Evolutionary conservation across 208 protist species (phyloP), one percentile per base, ranked within the genome.

Genomic region (Angomonas desouzai): DNA sequence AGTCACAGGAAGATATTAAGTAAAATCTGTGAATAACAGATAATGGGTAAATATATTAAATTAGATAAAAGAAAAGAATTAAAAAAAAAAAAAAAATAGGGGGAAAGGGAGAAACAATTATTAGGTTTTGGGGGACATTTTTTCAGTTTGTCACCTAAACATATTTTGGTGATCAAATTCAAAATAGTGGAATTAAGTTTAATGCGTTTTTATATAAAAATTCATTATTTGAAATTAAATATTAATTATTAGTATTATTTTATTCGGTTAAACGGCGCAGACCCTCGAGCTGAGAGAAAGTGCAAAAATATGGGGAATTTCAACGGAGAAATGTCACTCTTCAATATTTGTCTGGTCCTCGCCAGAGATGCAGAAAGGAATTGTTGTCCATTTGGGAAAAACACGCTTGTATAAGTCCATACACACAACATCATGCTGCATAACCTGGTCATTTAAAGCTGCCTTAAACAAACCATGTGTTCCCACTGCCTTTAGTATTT

Each of bases 351-450:
- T 72, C 22, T 84, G 72, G 49, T 84, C 72, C 20, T 70, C 68
- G 11, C 66, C 64, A 2, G 32, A 62, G 10, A 86, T 73, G 53
- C 69, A 85, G 60, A 92, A 95, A 27, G 89, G 75, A 11, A 92
- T 76, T 0, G 89, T 95, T 28, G 85, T 92, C 86, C 89, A 95
- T 66, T 92, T 92, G 0, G 97, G 97, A 68, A 93, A 99, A 11
- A 98, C 93, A 38, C 98, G 87, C 77, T 98, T 99, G 81, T 98
- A 99, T 13, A 99, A 77, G 67, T 89, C 94, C 96, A 99, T 98
- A 73, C 96, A 99, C 29, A 99, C 82, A 32, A 97, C 93, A 83
- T 99, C 98, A 63, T 98, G 84, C 74, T 93, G 86, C 83, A 89
- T 83, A 27, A 99, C 70, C 45, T 90, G 85, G 65, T 93, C 92